Percentiles rank a stretch among this genome's conserved stretches.
These are phyloP conservation scores for Daphne laureola DNA, from an alignment of 441 rosid genomes.

Conservation along the genomic window DNA sequence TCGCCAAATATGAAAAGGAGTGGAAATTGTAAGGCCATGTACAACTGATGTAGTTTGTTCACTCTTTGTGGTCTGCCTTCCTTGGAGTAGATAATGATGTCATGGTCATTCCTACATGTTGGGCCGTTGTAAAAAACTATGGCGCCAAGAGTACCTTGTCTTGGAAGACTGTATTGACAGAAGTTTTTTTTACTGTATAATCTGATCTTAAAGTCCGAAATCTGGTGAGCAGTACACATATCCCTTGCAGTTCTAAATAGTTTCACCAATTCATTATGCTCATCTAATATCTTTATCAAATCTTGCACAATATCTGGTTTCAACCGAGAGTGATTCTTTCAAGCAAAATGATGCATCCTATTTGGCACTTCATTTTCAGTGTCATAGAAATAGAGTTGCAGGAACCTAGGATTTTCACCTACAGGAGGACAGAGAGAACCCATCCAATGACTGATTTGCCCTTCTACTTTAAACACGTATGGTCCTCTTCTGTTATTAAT, in stretches of 20 bases:
- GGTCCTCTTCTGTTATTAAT: too few relatives aligned
- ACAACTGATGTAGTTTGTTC: neutral
- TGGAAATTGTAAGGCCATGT: neutral
- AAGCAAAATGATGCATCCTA: too few relatives aligned
- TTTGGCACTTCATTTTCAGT: too few relatives aligned
- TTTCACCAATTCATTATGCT: neutral
- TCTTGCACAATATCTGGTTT: too few relatives aligned
- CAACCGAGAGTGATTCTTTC: too few relatives aligned
- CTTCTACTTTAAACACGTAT: too few relatives aligned
- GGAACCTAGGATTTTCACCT: too few relatives aligned
- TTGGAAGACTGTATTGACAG: neutral
- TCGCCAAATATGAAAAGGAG: neutral
- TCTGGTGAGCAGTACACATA: neutral
- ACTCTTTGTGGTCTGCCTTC: neutral
- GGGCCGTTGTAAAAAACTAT: neutral
- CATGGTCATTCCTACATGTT: neutral
- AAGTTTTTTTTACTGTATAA: neutral
- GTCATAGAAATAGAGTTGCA: too few relatives aligned
- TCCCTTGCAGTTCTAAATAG: too few relatives aligned
- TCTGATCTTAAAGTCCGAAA: neutral
- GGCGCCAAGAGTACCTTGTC: neutral
- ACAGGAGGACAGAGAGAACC: too few relatives aligned
- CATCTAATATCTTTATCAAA: neutral
- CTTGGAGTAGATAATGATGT: neutral
- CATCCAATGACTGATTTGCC: too few relatives aligned